Evolutionary conservation across 805 yeast genomes (phyloP).

Genomic region (Saccharomycopsis fermentans): DNA sequence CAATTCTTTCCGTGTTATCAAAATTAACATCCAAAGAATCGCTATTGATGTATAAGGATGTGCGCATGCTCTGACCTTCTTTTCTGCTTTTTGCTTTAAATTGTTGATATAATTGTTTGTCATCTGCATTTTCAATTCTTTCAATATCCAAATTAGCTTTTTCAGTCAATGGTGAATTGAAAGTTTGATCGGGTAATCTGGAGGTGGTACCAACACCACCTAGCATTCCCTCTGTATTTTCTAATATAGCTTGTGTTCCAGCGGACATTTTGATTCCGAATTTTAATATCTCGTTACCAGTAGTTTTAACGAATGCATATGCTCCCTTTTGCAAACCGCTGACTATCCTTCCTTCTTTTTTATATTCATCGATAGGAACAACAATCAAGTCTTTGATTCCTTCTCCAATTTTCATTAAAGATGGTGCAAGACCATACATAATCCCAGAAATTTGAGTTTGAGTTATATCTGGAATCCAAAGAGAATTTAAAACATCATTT

Average conservation of each 20-base stretch:
- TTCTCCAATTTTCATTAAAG: slow-evolving; percentile 66
- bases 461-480: slow-evolving; percentile 84
- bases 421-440: slow-evolving; percentile 75
- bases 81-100: background rate
- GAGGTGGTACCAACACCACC: slow-evolving; percentile 65
- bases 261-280: slow-evolving; percentile 79
- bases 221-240: slow-evolving; percentile 65
- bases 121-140: background rate
- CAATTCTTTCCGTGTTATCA: background rate
- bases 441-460: slow-evolving; percentile 74
- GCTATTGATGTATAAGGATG: background rate
- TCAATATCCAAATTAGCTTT: background rate
- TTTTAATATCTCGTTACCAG: slow-evolving; percentile 71
- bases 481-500: slow-evolving; percentile 43
- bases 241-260: slow-evolving; percentile 77
- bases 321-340: slow-evolving; percentile 72
- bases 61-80: background rate
- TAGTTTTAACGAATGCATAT: slow-evolving; percentile 57
- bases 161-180: background rate
- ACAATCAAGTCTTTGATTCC: slow-evolving; percentile 67
- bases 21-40: background rate
- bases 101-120: slow-evolving; percentile 7
- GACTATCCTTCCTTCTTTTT: slow-evolving; percentile 58
- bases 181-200: slow-evolving; percentile 23
- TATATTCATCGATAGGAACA: slow-evolving; percentile 65